Conservation (phyloP, 2,329 filamentous ascomycete species). For the Rutstroemia sydowiana region DNA sequence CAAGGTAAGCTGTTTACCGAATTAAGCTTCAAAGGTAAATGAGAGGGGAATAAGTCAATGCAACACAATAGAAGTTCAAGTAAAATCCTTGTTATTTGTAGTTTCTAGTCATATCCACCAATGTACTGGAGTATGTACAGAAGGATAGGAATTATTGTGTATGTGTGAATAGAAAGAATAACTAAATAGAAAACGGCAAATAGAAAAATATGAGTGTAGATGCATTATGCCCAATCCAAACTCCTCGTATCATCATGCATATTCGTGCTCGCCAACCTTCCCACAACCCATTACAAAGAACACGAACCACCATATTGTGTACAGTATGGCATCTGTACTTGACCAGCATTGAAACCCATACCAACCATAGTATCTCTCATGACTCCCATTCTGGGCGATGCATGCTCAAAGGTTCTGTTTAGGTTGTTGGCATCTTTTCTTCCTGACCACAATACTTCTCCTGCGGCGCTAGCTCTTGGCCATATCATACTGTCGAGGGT, state of each 20-base stretch:
- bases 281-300: constrained; percentile 14
- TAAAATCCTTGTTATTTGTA: too few relatives aligned
- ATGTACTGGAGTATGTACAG: too few relatives aligned
- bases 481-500: constrained; percentile 71
- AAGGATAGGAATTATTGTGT: too few relatives aligned
- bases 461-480: constrained; percentile 68
- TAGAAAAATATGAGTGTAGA: too few relatives aligned
- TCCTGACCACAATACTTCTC: constrained; percentile 76
- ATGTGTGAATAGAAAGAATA: too few relatives aligned
- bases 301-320: constrained; percentile 51
- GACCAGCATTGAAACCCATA: constrained; percentile 56
- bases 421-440: constrained; percentile 54
- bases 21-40: too few relatives aligned
- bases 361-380: constrained; percentile 69
- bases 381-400: constrained; percentile 65
- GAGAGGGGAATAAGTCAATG: too few relatives aligned
- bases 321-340: constrained; percentile 63
- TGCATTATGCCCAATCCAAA: neutral
- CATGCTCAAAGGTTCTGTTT: too few relatives aligned
- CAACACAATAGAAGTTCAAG: too few relatives aligned
- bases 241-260: neutral
- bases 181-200: too few relatives aligned
- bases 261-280: neutral
- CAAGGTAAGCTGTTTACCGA: too few relatives aligned
- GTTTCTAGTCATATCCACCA: too few relatives aligned